Base-by-base conservation (phyloP, 2,329 filamentous ascomycete species). In the Epichloe glyceriae region DNA sequence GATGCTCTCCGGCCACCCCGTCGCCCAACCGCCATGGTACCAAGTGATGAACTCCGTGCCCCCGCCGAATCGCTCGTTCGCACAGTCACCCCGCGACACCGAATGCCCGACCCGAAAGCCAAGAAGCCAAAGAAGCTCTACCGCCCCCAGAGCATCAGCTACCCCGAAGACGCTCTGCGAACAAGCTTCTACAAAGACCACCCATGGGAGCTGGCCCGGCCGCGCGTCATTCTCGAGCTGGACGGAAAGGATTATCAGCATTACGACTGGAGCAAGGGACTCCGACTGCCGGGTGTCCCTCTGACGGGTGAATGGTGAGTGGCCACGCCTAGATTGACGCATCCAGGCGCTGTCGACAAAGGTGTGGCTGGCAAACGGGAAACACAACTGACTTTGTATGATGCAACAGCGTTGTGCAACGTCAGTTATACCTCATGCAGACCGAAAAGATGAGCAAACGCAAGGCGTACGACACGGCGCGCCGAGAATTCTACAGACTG, bases 171-270 rank as follows among this genome's bases (percentile, higher is more conserved):
- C 68, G 69, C 72, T 53, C 74, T 98, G 61, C 83, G 93, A 56
- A 74, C 70, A 58, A 80, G 83, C 30, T 98, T 97, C 71, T 98
- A 87, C 73, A 81, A 77, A 62, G 91, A 98, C 67, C 93, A 98
- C 65, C 93, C 93, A 5, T 98, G 93, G 93, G 93, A 98, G 70
- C 72, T 98, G 62, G 93, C 93, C 17, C 78, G 91, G 55, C 93
- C 93, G 50, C 78, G 88, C 58, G 75, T 95, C 52, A 73, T 98
- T 45, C 71, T 97, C 10, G 93, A 98, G 70, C 74, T 82, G 58
- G 85, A 91, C 61, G 93, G 93, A 49, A 86, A 85, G 63, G 91
- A 98, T 62, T 74, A 80, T 48, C 79, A 84, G 64, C 73, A 70
- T 50, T 82, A 81, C 60, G 81, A 96, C 67, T 97, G 91, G 91